Evolutionary conservation across 441 rosid genomes (phyloP), one percentile per base, ranked within the genome.

Genomic region (Euphorbia corollata): DNA sequence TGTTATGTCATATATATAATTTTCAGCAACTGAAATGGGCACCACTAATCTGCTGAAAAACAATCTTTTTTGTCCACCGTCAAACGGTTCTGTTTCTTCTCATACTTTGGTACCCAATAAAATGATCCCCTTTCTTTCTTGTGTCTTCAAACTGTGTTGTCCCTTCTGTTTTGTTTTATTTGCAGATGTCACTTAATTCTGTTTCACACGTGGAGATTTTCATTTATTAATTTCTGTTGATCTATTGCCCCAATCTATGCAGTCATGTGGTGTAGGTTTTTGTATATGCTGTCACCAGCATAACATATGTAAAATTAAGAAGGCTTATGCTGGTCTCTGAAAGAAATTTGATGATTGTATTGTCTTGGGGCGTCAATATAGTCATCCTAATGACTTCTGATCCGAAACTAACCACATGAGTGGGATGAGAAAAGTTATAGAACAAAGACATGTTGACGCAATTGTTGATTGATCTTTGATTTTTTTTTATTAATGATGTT

Each of bases 351-450:
- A 50, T 36, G 38, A 19, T 34, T 53, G 61, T 20, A 20, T 69
- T 27, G 61, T 48, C 59, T 7, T 48, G 32, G n/a, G 2, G 67
- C 63, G n/a, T 60, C 58, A 30, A 20, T 23, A 4, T 45, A n/a
- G 51, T 19, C 65, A 65, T 51, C 65, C 34, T 48, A 38, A 22
- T 47, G 22, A 55, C 13, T 9, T 55, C 59, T 36, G 32, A 27
- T 27, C 32, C 0, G 18, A 55, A 65, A 38, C 59, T 41, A 39
- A 62, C 41, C 45, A 73, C 86, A 86, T 60, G 91, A 96, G 96
- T 90, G 68, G 78, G 89, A 69, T 65, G 8, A 20, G 47, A 18
- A 8, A 45, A 23, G 59, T 57, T 41, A 59, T 58, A 8, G 56
- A 41, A 15, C 5, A 68, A 56, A 51, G 9, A 63, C 54, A 38